Evolutionary conservation across 192 early-diverging fungal genomes (phyloP).

Genomic region (Rhizophagus clarus): DNA sequence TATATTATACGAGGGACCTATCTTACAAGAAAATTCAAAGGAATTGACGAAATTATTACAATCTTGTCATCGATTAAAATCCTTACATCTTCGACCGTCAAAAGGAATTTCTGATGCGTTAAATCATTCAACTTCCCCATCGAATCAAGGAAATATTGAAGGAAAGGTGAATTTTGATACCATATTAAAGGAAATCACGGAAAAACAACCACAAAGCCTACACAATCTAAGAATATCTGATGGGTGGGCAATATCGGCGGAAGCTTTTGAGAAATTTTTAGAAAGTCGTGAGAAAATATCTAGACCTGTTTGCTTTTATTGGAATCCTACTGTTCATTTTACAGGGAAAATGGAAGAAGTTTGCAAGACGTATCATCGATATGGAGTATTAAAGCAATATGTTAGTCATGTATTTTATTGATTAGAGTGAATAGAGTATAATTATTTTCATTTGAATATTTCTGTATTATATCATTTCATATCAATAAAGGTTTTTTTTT

Average conservation of each 20-base stretch:
- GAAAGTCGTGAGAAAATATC: neutral
- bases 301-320: neutral
- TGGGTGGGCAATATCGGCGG: neutral
- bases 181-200: neutral
- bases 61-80: neutral
- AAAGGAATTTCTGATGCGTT: neutral
- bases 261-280: neutral
- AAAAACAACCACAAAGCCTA: neutral
- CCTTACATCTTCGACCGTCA: neutral
- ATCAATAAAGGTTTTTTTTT: no score
- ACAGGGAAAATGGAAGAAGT: neutral
- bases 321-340: neutral
- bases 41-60: neutral
- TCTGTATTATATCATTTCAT: no score
- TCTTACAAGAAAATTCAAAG: neutral
- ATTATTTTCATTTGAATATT: no score
- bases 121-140: neutral
- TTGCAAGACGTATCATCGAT: neutral
- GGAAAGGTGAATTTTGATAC: neutral
- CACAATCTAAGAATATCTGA: neutral
- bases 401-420: neutral
- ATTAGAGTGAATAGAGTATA: neutral
- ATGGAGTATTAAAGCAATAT: neutral
- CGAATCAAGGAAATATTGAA: neutral
- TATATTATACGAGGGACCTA: neutral